Base-by-base conservation (phyloP, 768 basidiomycete species). In the Amanita molliuscula region DNA sequence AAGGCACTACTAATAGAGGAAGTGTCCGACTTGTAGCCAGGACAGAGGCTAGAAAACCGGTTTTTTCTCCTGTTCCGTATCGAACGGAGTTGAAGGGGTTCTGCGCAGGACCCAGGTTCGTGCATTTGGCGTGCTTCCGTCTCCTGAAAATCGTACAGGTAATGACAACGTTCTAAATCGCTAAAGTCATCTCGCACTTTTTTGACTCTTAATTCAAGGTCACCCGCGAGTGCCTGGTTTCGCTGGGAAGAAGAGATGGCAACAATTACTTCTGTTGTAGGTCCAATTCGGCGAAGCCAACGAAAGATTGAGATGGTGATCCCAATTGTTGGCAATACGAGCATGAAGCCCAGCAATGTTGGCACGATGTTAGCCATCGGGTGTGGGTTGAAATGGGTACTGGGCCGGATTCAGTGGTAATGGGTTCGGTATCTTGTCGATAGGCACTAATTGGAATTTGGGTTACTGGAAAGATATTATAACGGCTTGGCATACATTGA, bases 251-350 rank as follows among this genome's bases (percentile, higher is more conserved):
- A 43, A 1, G 36, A 29, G 28, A 42, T 3, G 10, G 31, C 20
- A 25, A 26, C 9, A 8, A 25, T 5, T 10, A 42, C 8, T 6
- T 33, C n/a, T 26, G 36, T 7, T 18, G 26, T 29, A 21, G 41
- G 7, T n/a, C 18, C 23, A 25, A 3, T 48, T 15, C 25, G 38
- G 20, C 15, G 28, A n/a, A 25, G 38, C 8, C 56, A 49, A 42
- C 53, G 56, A 47, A 53, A 48, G 51, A 61, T 40, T 21, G 52
- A 59, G 34, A 66, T 44, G 13, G 55, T 59, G 26, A 66, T 59
- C 51, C 69, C 67, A 51, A 68, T 57, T 28, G 62, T 62, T 47
- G 67, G 57, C 47, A 69, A 55, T 21, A 66, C 55, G 21, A 66
- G 34, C 64, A 68, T 43, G 63, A 62, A 31, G 64, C 11, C 25